Evolutionary conservation across 164 flowering plant species (phyloP), one percentile per base, ranked within the genome.

Genomic region (Aristolochia californica): DNA sequence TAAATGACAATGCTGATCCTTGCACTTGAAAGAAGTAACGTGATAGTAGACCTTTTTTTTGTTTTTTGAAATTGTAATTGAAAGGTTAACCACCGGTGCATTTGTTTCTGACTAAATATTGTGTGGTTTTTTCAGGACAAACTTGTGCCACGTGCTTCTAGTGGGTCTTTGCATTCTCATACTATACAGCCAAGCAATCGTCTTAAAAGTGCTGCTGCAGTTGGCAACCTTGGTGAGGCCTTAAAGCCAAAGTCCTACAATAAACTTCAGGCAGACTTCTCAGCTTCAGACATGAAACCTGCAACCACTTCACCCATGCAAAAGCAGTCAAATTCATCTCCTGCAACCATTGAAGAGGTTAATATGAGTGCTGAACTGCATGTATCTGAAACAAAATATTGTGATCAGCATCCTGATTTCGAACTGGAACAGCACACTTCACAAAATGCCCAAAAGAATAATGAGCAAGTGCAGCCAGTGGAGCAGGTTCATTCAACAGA

Each of bases 191-290:
- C 43, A 45, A 73, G 43, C 59, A 43, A 60, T 45, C 53, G 48
- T 43, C 68, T 60, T 22, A 63, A 66, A 58, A 44, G 51, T 61
- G 58, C 58, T 22, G 18, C 65, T 38, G 68, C 59, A 44, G 48
- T 47, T 60, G 40, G 62, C 61, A 71, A 55, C 44, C 57, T 74
- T 40, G 67, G 34, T 59, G 77, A 68, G 60, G 43, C 62, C 58
- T 57, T 54, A 59, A 80, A 65, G 59, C 38, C 65, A 57, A 80
- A 73, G 49, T 27, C 58, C 8, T 64, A 60, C 49, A 75, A 75
- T 61, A 48, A 56, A 62, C 82, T 65, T 56, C 38, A 70, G 48
- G 55, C 61, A 30, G 40, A 55, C 40, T 25, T 50, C 52, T 48
- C 70, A 62, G 48, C 70, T 43, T 48, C 51, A 17, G 62, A 50